Conservation (phyloP, 1,284 basidiomycete species). For the Thelephora terrestris region DNA sequence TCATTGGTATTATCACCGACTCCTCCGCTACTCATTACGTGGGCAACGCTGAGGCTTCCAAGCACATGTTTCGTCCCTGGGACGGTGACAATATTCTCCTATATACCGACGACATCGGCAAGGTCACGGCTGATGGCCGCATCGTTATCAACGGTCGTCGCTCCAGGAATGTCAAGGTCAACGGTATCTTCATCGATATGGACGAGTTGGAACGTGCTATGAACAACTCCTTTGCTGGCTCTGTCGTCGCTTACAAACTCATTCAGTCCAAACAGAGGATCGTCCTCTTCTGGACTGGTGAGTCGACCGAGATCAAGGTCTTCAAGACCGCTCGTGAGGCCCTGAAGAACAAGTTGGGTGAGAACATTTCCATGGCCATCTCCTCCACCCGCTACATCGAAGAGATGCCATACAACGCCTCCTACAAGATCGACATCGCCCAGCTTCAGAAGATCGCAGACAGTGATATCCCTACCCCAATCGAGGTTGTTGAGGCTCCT, state of each 20-base stretch:
- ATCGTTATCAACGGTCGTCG: constrained; percentile 18
- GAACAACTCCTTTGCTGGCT: constrained; percentile 13
- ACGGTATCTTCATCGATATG: constrained; percentile 20
- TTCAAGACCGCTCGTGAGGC: constrained; percentile 17
- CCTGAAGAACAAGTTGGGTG: constrained; percentile 10
- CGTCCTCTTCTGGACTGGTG: constrained; percentile 15
- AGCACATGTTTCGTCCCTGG: constrained; percentile 20
- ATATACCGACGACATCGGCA: constrained; percentile 20
- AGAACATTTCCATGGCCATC: constrained; percentile 16
- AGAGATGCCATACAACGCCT: constrained; percentile 22
- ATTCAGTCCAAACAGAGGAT: constrained; percentile 18
- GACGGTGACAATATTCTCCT: constrained; percentile 14
- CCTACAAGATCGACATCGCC: constrained; percentile 18
- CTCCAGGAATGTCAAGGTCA: constrained; percentile 21
- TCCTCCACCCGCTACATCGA: constrained; percentile 13
- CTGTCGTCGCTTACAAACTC: constrained; percentile 16
- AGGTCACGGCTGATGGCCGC: constrained; percentile 19
- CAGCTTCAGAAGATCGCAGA: constrained; percentile 17
- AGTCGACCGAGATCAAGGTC: constrained; percentile 11
- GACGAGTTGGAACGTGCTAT: constrained; percentile 20
- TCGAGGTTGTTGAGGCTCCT: background rate
- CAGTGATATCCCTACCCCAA: background rate
- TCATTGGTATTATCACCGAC: constrained; percentile 17
- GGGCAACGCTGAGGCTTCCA: constrained; percentile 17
- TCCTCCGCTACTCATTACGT: constrained; percentile 19